Conservation (phyloP, 768 basidiomycete species). For the Lactifluus hygrophoroides region DNA sequence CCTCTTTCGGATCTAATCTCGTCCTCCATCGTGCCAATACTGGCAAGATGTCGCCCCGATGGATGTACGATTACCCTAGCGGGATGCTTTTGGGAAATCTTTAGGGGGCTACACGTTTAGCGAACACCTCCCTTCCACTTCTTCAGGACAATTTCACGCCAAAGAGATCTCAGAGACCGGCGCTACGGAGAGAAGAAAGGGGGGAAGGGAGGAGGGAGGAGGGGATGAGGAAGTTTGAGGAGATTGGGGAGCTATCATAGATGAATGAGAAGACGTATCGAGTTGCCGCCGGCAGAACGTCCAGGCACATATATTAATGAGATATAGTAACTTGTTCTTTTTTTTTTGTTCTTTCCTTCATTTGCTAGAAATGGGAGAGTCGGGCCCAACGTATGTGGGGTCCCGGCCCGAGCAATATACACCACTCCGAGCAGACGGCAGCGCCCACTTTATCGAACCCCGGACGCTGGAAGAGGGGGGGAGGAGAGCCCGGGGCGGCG, state of each 20-base stretch:
- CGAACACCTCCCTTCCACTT: conserved; percentile 1
- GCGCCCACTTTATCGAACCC: background rate
- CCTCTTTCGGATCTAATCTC: conserved; percentile 11
- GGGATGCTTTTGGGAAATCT: conserved; percentile 5
- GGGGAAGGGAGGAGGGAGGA: no score
- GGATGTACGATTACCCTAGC: conserved; percentile 7
- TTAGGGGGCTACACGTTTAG: background rate
- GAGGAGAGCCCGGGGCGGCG: no score
- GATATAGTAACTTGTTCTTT: no score
- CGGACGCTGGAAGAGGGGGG: no score
- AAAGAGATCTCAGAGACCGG: background rate
- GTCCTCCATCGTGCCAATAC: conserved; percentile 4
- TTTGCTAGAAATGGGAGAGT: no score
- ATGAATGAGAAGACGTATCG: background rate
- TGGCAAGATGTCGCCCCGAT: conserved; percentile 9
- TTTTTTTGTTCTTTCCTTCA: no score
- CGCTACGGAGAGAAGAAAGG: conserved; percentile 3
- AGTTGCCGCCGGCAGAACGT: background rate
- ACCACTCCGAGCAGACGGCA: background rate
- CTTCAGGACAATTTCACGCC: background rate
- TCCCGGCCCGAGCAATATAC: background rate
- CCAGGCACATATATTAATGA: background rate
- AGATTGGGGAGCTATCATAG: background rate
- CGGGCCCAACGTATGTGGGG: no score
- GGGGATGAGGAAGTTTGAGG: background rate